phyloP scores from a whole-genome alignment of 805 yeast genomes.

The Wickerhamomyces silvicola region DNA sequence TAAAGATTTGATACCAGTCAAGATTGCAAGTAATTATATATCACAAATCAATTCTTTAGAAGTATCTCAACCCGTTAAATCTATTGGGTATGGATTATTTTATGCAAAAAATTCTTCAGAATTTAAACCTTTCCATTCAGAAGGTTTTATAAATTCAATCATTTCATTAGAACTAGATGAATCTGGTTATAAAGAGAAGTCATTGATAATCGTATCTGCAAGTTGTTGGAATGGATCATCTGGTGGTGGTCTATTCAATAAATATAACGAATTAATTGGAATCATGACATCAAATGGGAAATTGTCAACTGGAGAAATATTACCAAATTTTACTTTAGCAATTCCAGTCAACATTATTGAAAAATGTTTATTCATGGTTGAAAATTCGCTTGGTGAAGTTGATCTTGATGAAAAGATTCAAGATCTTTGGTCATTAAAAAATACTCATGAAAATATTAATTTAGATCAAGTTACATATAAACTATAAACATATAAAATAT shows the following conservation, averaged over 20 bases:
- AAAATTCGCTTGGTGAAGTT: slow-evolving; percentile 6
- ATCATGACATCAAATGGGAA: slow-evolving; percentile 26
- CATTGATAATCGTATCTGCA: slow-evolving; percentile 21
- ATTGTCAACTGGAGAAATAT: slow-evolving; percentile 20
- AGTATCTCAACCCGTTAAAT: slow-evolving; percentile 13
- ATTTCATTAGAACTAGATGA: slow-evolving; percentile 11
- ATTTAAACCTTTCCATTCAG: slow-evolving; percentile 16
- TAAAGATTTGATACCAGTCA: slow-evolving; percentile 9
- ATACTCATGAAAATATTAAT: slow-evolving; percentile 10
- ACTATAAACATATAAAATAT: neutral
- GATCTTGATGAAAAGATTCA: slow-evolving; percentile 8
- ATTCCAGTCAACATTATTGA: slow-evolving; percentile 21
- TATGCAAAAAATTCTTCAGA: slow-evolving; percentile 5
- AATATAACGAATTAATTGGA: slow-evolving; percentile 19
- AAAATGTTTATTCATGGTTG: slow-evolving; percentile 14
- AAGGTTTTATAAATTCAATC: slow-evolving; percentile 16
- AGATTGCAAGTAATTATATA: slow-evolving; percentile 2
- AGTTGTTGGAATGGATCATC: slow-evolving; percentile 26
- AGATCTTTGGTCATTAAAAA: slow-evolving; percentile 20
- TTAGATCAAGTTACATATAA: slow-evolving; percentile 1
- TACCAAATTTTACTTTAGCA: slow-evolving; percentile 22
- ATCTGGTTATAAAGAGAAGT: slow-evolving; percentile 1
- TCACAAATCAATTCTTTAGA: slow-evolving; percentile 5
- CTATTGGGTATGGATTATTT: slow-evolving; percentile 23
- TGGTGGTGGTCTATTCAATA: slow-evolving; percentile 24